Evolutionary conservation across 108 stramenopile genomes (phyloP), one percentile per base, ranked within the genome.

Genomic region (Bacterosira constricta): DNA sequence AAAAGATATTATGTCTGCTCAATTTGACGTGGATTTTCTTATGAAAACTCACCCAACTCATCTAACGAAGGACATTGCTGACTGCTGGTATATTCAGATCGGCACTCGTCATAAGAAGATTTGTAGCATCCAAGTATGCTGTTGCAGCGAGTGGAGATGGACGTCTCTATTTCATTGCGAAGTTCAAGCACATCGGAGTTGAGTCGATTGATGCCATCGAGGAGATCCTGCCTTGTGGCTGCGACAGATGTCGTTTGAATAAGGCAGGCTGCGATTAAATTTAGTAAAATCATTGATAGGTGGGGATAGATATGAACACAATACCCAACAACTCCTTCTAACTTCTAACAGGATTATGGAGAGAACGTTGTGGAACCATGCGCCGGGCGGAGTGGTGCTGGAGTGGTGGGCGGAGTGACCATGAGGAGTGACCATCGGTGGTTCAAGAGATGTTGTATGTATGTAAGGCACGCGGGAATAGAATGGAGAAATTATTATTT

Each of bases 151-250:
- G 18, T 78, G 12, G 47, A 37, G 30, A 57, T 63, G 6, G 69
- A 69, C 26, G 46, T 26, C 52, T 78, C 77, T 15, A 78, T 47
- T 78, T 69, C 46, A 41, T 78, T 78, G 11, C 77, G 63, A 29
- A 78, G 69, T 47, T 71, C 64, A 15, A 78, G 39, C 36, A 78
- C 41, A 32, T 78, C 77, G 36, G 69, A 78, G 63, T 78, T 71
- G 36, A 78, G 63, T 30, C 77, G 69, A 4, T 51, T 31, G 27
- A 78, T 78, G 45, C 65, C 62, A 10, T 36, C 36, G 37, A 60
- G 20, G 38, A 78, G 64, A 30, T 45, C 69, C 34, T 66, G 37
- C 18, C 37, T 34, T 35, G 60, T 34, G 36, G 60, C 44, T 2
- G 20, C 6, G 12, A 45, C 39, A 26, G 12, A 1, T 18, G 18